Evolutionary conservation across 768 basidiomycete species (phyloP).

Genomic region (Tylopilus subfusipes): DNA sequence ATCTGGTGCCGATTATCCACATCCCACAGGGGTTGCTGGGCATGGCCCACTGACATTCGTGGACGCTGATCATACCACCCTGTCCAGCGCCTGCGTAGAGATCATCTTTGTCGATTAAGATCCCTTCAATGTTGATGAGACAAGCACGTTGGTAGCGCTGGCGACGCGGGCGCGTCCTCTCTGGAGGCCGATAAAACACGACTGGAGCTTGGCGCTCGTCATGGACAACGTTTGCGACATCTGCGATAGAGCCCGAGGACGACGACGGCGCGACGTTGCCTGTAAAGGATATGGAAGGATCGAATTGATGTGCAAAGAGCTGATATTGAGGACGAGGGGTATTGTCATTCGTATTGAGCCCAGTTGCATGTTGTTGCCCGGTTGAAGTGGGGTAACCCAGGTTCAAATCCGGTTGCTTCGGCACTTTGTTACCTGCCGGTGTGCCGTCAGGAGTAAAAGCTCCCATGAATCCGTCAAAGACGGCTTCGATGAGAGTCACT

Average conservation of each 20-base stretch:
- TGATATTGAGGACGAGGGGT: too few species aligned
- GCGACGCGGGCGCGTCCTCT: background rate
- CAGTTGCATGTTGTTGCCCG: too few species aligned
- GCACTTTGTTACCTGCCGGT: background rate
- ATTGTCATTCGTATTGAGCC: too few species aligned
- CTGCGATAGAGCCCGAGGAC: too few species aligned
- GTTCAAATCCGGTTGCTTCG: background rate
- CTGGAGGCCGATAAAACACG: background rate
- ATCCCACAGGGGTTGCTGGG: constrained; percentile 3
- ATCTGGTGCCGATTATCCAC: constrained; percentile 10
- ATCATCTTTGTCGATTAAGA: constrained; percentile 6
- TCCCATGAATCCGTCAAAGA: background rate
- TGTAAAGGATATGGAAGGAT: too few species aligned
- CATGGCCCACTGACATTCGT: constrained; percentile 7
- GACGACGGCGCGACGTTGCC: too few species aligned
- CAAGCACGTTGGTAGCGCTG: background rate
- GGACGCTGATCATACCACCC: background rate
- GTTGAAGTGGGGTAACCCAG: too few species aligned
- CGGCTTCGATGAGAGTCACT: too few species aligned
- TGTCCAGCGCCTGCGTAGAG: background rate
- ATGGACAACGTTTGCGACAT: background rate
- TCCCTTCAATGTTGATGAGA: background rate
- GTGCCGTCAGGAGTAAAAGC: background rate
- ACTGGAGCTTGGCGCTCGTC: background rate
- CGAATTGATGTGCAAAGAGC: too few species aligned